These are phyloP conservation scores for Thalassiosira pacifica DNA, from an alignment of 352 stramenopile genomes.

Conservation along the genomic window DNA sequence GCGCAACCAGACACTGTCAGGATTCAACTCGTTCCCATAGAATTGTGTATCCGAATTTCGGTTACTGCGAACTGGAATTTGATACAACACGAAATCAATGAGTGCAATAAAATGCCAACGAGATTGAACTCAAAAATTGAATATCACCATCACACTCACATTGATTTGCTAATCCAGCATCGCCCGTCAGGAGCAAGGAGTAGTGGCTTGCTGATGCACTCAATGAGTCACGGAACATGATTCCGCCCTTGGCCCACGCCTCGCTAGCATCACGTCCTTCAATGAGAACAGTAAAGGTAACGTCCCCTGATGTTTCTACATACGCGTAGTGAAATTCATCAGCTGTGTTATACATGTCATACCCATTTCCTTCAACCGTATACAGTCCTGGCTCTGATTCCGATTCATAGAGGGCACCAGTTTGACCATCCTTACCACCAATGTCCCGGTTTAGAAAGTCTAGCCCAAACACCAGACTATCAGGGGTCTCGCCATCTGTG, in stretches of 20 bases:
- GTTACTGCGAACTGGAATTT: too few species aligned
- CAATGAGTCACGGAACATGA: slow-evolving; percentile 58
- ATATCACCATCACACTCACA: too few species aligned
- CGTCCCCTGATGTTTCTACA: slow-evolving; percentile 63
- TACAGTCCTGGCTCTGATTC: slow-evolving; percentile 44
- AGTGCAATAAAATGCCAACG: too few species aligned
- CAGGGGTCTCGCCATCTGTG: slow-evolving; percentile 33
- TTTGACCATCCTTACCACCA: slow-evolving; percentile 33
- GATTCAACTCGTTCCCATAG: too few species aligned
- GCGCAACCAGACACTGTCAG: too few species aligned
- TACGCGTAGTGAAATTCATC: slow-evolving; percentile 70
- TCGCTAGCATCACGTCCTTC: slow-evolving; percentile 32
- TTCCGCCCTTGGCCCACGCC: slow-evolving; percentile 53
- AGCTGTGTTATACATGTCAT: neutral
- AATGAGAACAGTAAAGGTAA: slow-evolving; percentile 53
- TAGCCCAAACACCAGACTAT: slow-evolving; percentile 42
- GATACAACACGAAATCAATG: too few species aligned
- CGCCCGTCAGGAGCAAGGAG: slow-evolving; percentile 38
- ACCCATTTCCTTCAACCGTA: neutral
- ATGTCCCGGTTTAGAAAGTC: slow-evolving; percentile 50
- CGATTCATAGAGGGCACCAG: slow-evolving; percentile 25
- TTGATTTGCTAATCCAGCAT: too few species aligned
- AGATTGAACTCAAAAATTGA: too few species aligned
- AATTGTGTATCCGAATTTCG: too few species aligned
- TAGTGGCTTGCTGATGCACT: slow-evolving; percentile 43